These are phyloP conservation scores for Alternaria atra DNA, from an alignment of 2,329 filamentous ascomycete species.

Conservation along the genomic window DNA sequence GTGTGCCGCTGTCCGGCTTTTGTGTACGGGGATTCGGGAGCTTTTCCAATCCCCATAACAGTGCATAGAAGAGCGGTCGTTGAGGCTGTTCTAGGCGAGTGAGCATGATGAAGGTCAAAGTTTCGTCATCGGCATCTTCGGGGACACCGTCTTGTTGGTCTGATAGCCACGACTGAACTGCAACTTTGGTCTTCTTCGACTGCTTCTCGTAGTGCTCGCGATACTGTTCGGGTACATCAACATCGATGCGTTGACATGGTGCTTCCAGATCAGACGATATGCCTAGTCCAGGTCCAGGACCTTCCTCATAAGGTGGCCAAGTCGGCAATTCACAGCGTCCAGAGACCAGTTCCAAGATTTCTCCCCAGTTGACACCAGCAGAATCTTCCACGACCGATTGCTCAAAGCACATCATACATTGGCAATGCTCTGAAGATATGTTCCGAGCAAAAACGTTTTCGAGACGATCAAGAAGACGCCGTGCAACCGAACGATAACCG, in stretches of 20 bases:
- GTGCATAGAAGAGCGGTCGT: constrained; percentile 81
- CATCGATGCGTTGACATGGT: constrained; percentile 82
- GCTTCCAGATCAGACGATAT: constrained; percentile 60
- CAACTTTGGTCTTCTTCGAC: constrained; percentile 89
- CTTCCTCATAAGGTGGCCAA: constrained; percentile 82
- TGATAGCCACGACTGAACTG: constrained; percentile 89
- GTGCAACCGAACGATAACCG: constrained; percentile 92
- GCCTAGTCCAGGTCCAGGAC: constrained; percentile 64
- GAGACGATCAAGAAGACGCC: constrained; percentile 85
- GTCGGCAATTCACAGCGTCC: constrained; percentile 83
- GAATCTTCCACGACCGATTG: constrained; percentile 54
- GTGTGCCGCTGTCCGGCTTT: constrained; percentile 69
- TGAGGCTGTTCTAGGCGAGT: constrained; percentile 82
- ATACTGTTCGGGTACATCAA: constrained; percentile 93
- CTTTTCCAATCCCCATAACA: constrained; percentile 69
- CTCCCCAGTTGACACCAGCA: constrained; percentile 87
- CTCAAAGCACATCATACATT: constrained; percentile 81
- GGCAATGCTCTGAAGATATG: constrained; percentile 84
- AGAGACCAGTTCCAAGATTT: constrained; percentile 91
- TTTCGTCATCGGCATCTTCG: constrained; percentile 93
- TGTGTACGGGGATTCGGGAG: constrained; percentile 68
- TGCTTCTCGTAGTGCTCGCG: constrained; percentile 91
- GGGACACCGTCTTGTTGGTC: constrained; percentile 81
- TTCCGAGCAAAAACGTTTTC: constrained; percentile 95
- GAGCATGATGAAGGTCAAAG: constrained; percentile 89